A percentile compares a stretch with the other conserved stretches of the same genome.
Conservation (phyloP, 2,329 filamentous ascomycete species). For the Trichoderma oligosporum region DNA sequence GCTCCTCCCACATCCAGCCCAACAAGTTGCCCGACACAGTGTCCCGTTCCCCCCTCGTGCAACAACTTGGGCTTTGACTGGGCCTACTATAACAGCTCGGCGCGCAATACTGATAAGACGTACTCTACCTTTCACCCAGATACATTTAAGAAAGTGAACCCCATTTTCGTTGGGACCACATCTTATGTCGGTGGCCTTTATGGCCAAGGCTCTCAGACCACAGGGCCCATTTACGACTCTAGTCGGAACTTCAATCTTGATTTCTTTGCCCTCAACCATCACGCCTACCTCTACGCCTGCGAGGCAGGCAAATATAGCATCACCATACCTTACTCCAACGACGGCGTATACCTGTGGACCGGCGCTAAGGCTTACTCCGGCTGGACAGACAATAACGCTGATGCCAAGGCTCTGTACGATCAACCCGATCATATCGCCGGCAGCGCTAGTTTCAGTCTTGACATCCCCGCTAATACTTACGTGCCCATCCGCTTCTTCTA, state of each 20-base stretch:
- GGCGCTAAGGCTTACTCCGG: conserved; percentile 25
- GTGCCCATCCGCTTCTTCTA: conserved; percentile 21
- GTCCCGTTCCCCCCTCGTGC: neutral
- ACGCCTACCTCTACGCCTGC: conserved; percentile 28
- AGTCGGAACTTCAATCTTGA: conserved; percentile 20
- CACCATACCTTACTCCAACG: conserved; percentile 23
- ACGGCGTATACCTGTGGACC: conserved; percentile 21
- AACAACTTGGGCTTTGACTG: neutral
- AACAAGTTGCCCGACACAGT: neutral
- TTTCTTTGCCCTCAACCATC: conserved; percentile 28
- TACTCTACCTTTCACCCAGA: neutral
- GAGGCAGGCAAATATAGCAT: conserved; percentile 26
- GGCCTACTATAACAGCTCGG: conserved; percentile 2
- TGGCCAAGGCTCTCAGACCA: neutral
- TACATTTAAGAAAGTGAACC: neutral
- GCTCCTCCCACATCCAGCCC: neutral
- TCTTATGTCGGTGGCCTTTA: conserved; percentile 1
- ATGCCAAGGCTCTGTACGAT: conserved; percentile 24
- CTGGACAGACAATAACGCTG: conserved; percentile 26
- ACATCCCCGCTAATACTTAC: conserved; percentile 17
- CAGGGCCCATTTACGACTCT: neutral
- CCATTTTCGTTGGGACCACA: neutral
- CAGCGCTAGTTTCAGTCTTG: conserved; percentile 22
- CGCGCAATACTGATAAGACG: neutral
- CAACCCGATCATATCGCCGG: conserved; percentile 21